Evolutionary conservation across 371 early-diverging fungal species (phyloP), one percentile per base, ranked within the genome.

Genomic region (Choanephora cucurbitarum): DNA sequence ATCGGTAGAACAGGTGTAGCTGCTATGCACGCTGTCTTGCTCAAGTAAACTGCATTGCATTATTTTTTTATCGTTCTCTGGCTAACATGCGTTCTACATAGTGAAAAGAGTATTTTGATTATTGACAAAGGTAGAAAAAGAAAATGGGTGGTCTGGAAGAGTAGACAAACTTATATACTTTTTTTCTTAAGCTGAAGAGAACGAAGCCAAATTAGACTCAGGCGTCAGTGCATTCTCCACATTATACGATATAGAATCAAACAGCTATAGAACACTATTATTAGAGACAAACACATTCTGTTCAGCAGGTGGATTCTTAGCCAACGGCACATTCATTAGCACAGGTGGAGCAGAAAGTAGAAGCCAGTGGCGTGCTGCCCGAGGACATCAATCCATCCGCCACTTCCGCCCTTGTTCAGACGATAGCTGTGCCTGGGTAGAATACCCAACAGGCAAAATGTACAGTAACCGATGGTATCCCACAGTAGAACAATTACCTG

Each of bases 261-360:
- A 82, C 45, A 53, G 46, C 17, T 80, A 72, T 58, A 65, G 84
- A 41, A 51, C 72, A 17, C 49, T 85, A 2, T 58, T 70, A 34
- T 57, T 83, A 14, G 66, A 75, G 17, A 83, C 85, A 37, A 85
- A 85, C 49, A 85, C 84, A 5, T 85, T 85, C 50, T 85, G 85
- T 53, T 83, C 84, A 3, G 83, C 78, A 7, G 85, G 85, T 45
- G 81, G 82, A 14, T 82, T 81, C 55, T 63, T 83, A 28, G 70
- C 53, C 6, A 81, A 85, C 33, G 84, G 84, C 15, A 83, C 79
- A 3, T 65, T 85, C 44, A 80, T 85, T 49, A 80, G 78, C 47
- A 80, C 78, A 1, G 85, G 83, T 18, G 85, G 85, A 18, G 84
- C 75, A 10, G 83, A 83, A 52, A 59, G 64, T 28, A 66, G 78